Conservation (phyloP, 768 basidiomycete species). For the Boletus subparvulus region DNA sequence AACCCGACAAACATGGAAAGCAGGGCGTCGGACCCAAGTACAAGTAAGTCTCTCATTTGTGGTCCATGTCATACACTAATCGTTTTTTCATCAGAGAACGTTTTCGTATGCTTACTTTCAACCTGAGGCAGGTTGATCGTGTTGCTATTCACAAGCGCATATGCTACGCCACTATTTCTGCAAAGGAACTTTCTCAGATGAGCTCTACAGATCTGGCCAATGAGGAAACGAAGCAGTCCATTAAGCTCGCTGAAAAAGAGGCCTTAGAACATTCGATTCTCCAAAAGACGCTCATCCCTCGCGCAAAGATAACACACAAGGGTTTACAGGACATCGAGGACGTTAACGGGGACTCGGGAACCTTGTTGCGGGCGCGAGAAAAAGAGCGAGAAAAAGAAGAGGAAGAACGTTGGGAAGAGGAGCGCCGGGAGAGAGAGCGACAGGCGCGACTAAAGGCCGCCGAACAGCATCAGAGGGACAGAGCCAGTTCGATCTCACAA, state of each 20-base stretch:
- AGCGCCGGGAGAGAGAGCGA: slow-evolving; percentile 69
- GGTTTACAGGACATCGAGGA: slow-evolving; percentile 89
- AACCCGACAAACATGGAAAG: slow-evolving; percentile 70
- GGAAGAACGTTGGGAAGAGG: slow-evolving; percentile 55
- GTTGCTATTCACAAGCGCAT: slow-evolving; percentile 78
- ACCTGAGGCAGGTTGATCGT: slow-evolving; percentile 81
- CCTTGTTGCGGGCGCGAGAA: slow-evolving; percentile 46
- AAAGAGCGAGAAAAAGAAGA: slow-evolving; percentile 61
- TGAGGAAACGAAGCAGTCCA: slow-evolving; percentile 81
- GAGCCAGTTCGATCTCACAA: slow-evolving; percentile 45
- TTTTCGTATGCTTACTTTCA: slow-evolving; percentile 88
- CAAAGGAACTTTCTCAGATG: slow-evolving; percentile 78
- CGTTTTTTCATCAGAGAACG: slow-evolving; percentile 59
- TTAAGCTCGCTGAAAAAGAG: slow-evolving; percentile 79
- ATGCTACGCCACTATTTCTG: slow-evolving; percentile 59
- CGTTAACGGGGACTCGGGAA: slow-evolving; percentile 52
- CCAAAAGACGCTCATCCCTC: slow-evolving; percentile 58
- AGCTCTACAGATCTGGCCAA: slow-evolving; percentile 86
- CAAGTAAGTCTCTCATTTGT: slow-evolving; percentile 53
- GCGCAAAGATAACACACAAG: slow-evolving; percentile 91
- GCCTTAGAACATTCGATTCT: slow-evolving; percentile 84
- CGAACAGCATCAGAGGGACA: slow-evolving; percentile 43
- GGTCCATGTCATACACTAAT: slow-evolving; percentile 2
- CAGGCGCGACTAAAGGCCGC: slow-evolving; percentile 57
- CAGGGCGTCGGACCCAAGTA: slow-evolving; percentile 71